Conservation (phyloP, 2,329 filamentous ascomycete species). For the Cephalotrichum gorgonifer region DNA sequence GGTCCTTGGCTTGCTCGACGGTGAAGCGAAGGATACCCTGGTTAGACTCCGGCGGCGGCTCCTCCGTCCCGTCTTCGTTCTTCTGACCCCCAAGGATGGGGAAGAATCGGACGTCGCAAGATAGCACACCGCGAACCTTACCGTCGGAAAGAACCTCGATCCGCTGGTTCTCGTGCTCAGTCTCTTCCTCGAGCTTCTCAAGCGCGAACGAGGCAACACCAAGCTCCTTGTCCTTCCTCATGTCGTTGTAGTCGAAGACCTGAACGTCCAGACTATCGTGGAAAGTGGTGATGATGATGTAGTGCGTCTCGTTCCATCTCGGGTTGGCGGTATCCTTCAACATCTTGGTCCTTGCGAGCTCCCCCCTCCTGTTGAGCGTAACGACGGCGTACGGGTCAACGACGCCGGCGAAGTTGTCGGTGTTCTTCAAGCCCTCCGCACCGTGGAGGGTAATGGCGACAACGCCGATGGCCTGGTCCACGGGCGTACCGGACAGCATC, state of each 20-base stretch:
- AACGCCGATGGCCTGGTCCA: slow-evolving; percentile 93
- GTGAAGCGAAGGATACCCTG: slow-evolving; percentile 92
- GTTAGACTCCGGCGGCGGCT: slow-evolving; percentile 78
- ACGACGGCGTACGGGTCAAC: slow-evolving; percentile 83
- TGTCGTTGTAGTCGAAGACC: slow-evolving; percentile 88
- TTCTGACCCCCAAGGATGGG: slow-evolving; percentile 70
- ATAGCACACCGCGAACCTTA: slow-evolving; percentile 69
- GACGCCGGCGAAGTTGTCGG: slow-evolving; percentile 84
- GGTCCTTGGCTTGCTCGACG: slow-evolving; percentile 90
- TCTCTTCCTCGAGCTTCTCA: slow-evolving; percentile 67
- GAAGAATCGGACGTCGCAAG: slow-evolving; percentile 87
- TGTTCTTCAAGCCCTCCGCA: slow-evolving; percentile 86
- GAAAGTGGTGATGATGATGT: slow-evolving; percentile 86
- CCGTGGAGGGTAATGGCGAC: slow-evolving; percentile 85
- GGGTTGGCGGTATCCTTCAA: slow-evolving; percentile 77
- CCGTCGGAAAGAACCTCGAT: slow-evolving; percentile 79
- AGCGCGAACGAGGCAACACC: slow-evolving; percentile 73
- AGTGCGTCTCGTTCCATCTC: slow-evolving; percentile 93
- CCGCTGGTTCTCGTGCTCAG: slow-evolving; percentile 72
- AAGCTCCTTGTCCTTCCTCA: slow-evolving; percentile 92
- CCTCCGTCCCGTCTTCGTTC: slow-evolving; percentile 64
- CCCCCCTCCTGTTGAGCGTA: slow-evolving; percentile 71
- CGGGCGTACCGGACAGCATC: slow-evolving; percentile 87
- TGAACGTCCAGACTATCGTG: slow-evolving; percentile 78
- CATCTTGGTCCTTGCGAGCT: slow-evolving; percentile 82